Base-by-base conservation (phyloP, 2,329 filamentous ascomycete species). In the Westerdykella ornata region DNA sequence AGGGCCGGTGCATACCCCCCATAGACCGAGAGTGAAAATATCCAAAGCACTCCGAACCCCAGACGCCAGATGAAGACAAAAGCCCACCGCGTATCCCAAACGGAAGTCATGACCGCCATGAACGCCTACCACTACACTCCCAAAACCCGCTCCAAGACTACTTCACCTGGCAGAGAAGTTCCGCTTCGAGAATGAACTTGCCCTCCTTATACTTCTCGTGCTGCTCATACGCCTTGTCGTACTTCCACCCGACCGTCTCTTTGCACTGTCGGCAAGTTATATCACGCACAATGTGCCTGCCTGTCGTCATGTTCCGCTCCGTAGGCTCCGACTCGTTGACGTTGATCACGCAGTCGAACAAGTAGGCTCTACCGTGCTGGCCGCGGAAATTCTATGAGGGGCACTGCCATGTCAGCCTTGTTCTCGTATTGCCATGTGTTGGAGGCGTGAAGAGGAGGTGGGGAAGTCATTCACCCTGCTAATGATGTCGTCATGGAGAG, bases 181-280 rank as follows among this genome's bases (percentile, higher is more conserved):
- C 89, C 22, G 85, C 86, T 72, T 97, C 90, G 43, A 98, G 75
- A 45, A 98, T 98, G 65, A 85, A 97, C 71, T 97, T 98, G 42
- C 88, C 89, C 74, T 98, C 92, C 73, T 98, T 98, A 71, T 98
- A 98, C 71, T 95, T 95, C 76, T 98, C 90, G 50, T 77, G 82
- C 26, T 73, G 68, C 72, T 98, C 92, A 65, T 85, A 97, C 1
- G 92, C 92, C 72, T 94, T 95, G 69, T 98, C 92, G 66, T 98
- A 98, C 68, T 95, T 97, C 92, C 92, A 98, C 28, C 92, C 92
- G 39, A 98, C 92, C 20, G 84, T 85, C 66, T 89, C 85, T 63
- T 84, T 85, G 77, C 92, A 98, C 68, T 94, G 86, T 44, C 84
- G 78, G 72, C 92, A 98, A 44, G 75, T 75, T 57, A 98, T 96